Evolutionary conservation across 257 asterid species (phyloP).

Genomic region (Solanum lycopersicoides): DNA sequence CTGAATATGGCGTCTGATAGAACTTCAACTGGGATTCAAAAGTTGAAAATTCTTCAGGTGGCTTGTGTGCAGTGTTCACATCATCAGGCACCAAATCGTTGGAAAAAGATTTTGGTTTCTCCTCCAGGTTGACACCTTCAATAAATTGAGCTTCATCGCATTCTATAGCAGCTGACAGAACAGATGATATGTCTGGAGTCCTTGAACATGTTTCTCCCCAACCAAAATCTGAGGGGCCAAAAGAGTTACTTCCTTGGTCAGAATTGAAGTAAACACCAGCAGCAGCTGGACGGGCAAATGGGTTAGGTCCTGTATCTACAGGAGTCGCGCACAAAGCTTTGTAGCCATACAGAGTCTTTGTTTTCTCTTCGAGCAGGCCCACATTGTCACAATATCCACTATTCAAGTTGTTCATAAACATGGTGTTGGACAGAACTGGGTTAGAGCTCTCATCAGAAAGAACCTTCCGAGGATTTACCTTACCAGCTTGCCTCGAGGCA

Average conservation of each 20-base stretch:
- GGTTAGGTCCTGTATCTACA: slow-evolving; percentile 28
- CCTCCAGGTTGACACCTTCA: slow-evolving; percentile 34
- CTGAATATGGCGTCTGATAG: slow-evolving; percentile 50
- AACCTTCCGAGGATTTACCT: slow-evolving; percentile 20
- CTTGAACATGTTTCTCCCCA: slow-evolving; percentile 59
- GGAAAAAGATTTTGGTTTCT: slow-evolving; percentile 34
- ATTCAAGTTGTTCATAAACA: not conserved
- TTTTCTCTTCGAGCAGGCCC: slow-evolving; percentile 44
- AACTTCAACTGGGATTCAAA: slow-evolving; percentile 59
- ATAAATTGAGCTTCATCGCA: slow-evolving; percentile 29
- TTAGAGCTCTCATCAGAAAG: slow-evolving; percentile 6
- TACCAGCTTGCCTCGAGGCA: slow-evolving; percentile 24
- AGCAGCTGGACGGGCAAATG: slow-evolving; percentile 26
- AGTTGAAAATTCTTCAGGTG: slow-evolving; percentile 29
- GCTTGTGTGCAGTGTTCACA: slow-evolving; percentile 1
- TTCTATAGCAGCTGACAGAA: slow-evolving; percentile 45
- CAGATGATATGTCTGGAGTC: slow-evolving; percentile 73
- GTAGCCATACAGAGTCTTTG: slow-evolving; percentile 24
- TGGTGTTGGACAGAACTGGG: not conserved
- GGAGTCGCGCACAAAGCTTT: slow-evolving; percentile 15
- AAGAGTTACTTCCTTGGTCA: slow-evolving; percentile 73
- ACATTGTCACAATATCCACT: slow-evolving; percentile 19
- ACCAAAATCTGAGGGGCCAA: slow-evolving; percentile 65
- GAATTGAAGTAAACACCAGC: slow-evolving; percentile 46
- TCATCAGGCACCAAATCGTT: slow-evolving; percentile 12